phyloP scores from a whole-genome alignment of 257 asterid genomes.

The Penstemon barbatus region DNA sequence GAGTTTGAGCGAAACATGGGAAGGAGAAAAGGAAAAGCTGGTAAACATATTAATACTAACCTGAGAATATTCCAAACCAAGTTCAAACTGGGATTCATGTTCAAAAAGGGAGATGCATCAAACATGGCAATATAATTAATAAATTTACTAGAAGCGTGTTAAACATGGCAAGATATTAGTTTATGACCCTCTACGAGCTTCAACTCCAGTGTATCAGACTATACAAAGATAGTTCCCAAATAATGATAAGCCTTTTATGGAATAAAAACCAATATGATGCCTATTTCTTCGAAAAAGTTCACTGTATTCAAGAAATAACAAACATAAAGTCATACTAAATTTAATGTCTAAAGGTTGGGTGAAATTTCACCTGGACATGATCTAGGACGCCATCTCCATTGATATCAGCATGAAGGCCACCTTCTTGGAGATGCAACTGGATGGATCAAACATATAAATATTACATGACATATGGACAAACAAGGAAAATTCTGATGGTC shows the following conservation, averaged over 20 bases:
- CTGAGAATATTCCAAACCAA: neutral
- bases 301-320: neutral
- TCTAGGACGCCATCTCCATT: conserved; percentile 98
- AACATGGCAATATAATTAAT: too few relatives aligned
- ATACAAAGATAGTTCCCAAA: neutral
- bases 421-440: conserved; percentile 98
- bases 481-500: conserved; percentile 10
- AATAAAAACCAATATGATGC: conserved; percentile 6
- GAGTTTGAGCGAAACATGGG: neutral
- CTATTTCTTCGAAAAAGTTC: neutral
- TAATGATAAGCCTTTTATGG: neutral
- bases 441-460: conserved; percentile 32
- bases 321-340: neutral
- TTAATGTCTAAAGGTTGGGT: neutral
- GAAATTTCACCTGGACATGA: conserved; percentile 84
- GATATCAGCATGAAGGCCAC: conserved; percentile 98
- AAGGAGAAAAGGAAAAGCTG: neutral
- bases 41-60: neutral
- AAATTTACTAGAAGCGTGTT: too few relatives aligned
- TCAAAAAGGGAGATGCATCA: too few relatives aligned
- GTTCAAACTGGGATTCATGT: neutral
- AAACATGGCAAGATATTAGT: neutral
- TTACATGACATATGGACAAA: conserved; percentile 19
- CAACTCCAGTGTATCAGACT: neutral
- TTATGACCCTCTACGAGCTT: neutral